Percentiles rank a stretch among this genome's conserved stretches.
These are phyloP conservation scores for Tolypocladium tundrense DNA, from an alignment of 2,329 filamentous ascomycete genomes.

Conservation along the genomic window DNA sequence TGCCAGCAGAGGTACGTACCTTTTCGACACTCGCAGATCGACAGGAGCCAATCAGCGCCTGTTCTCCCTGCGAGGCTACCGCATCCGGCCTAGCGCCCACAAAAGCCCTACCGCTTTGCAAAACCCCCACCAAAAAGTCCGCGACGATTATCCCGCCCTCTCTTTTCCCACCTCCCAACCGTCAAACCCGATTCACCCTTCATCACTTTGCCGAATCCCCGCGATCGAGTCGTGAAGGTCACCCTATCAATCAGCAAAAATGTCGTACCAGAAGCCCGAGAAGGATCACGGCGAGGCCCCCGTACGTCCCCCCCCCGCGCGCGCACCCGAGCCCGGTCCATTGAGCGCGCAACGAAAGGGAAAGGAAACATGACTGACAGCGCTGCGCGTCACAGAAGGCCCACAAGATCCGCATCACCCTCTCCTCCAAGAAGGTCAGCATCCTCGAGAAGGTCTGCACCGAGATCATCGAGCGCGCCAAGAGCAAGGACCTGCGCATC, in stretches of 20 bases:
- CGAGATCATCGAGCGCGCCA: constrained; percentile 97
- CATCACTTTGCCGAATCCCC: constrained; percentile 71
- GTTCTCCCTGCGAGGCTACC: neutral
- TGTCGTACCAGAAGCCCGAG: constrained; percentile 93
- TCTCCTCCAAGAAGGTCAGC: constrained; percentile 88
- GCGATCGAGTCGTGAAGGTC: constrained; percentile 74
- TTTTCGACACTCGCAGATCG: neutral
- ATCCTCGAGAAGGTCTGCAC: constrained; percentile 96
- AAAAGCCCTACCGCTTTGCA: constrained; percentile 8
- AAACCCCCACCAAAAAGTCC: constrained; percentile 10
- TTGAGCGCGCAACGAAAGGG: neutral
- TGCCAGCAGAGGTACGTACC: constrained; percentile 5
- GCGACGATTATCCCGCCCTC: neutral
- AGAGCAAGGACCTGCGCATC: constrained; percentile 95
- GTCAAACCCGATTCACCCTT: constrained; percentile 30
- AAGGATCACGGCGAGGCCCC: constrained; percentile 88
- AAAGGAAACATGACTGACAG: neutral
- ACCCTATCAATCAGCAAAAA: constrained; percentile 36
- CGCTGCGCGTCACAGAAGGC: constrained; percentile 51
- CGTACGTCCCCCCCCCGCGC: constrained; percentile 37
- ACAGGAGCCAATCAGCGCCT: constrained; percentile 5
- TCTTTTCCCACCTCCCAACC: constrained; percentile 3
- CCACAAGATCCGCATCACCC: constrained; percentile 97
- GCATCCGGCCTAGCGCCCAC: constrained; percentile 10
- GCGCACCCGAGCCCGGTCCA: neutral